Conservation (phyloP, 345 rosid species). For the Gossypioides kirkii region DNA sequence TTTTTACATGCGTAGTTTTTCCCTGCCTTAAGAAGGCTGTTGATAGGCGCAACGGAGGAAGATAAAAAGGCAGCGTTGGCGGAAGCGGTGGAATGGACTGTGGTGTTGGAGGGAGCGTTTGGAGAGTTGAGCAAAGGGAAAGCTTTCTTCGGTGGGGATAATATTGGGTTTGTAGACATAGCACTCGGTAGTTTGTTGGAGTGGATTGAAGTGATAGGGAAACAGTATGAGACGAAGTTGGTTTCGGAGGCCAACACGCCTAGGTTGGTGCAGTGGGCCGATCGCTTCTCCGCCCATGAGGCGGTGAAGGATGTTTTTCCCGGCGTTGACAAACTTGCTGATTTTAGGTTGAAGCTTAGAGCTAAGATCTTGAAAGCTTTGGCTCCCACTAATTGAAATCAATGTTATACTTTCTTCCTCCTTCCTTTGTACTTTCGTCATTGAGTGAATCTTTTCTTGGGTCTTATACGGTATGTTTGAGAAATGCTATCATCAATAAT, state of each 20-base stretch:
- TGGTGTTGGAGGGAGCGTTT: conserved; percentile 43
- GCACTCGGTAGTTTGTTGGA: conserved; percentile 50
- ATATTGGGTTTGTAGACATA: conserved; percentile 59
- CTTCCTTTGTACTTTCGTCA: no score
- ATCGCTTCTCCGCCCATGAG: conserved; percentile 39
- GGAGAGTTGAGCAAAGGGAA: conserved; percentile 26
- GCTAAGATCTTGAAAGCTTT: background rate
- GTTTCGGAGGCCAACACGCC: conserved; percentile 40
- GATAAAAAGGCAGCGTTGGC: conserved; percentile 26
- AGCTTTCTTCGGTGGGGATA: conserved; percentile 33
- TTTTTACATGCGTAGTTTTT: conserved; percentile 35
- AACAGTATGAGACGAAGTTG: conserved; percentile 24
- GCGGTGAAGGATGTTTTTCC: conserved; percentile 58
- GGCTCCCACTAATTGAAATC: no score
- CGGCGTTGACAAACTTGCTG: conserved; percentile 50
- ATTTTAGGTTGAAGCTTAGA: conserved; percentile 23
- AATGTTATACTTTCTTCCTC: no score
- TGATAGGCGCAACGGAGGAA: conserved; percentile 27
- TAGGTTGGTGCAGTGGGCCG: conserved; percentile 46
- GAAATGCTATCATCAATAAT: no score
- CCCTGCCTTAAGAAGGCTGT: conserved; percentile 26
- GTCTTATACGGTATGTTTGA: no score
- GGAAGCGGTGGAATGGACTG: conserved; percentile 33
- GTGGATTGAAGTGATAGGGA: conserved; percentile 47
- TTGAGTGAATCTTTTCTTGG: no score